These are phyloP conservation scores for Globisporangium parvum DNA, from an alignment of 352 stramenopile species.

Conservation along the genomic window DNA sequence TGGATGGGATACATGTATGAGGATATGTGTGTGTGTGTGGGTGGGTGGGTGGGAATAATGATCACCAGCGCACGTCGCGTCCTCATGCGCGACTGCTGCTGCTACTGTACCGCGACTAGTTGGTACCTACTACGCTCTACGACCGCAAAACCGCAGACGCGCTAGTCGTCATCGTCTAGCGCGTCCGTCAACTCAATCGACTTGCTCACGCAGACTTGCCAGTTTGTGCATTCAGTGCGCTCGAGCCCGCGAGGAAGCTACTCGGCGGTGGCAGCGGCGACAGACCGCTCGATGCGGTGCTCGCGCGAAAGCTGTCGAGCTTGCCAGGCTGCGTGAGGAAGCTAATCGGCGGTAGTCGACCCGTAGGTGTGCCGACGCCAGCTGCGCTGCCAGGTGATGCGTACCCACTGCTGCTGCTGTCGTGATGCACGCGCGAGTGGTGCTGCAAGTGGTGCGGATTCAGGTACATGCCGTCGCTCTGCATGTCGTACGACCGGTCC, in stretches of 20 bases:
- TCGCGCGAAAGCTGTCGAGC: conserved; percentile 50
- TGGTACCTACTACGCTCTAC: background rate
- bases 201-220: conserved; percentile 47
- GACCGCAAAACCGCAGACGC: background rate
- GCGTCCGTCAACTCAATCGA: background rate
- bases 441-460: conserved; percentile 12
- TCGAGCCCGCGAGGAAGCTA: conserved; percentile 38
- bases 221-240: conserved; percentile 24
- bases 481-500: conserved; percentile 10
- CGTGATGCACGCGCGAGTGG: conserved; percentile 5
- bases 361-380: conserved; percentile 20
- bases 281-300: conserved; percentile 26
- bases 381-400: background rate
- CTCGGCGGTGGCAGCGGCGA: conserved; percentile 28
- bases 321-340: conserved; percentile 67
- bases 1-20: background rate
- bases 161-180: too few relatives aligned
- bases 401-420: conserved; percentile 7
- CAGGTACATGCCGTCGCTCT: conserved; percentile 4
- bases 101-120: background rate
- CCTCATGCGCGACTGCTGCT: background rate
- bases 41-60: background rate
- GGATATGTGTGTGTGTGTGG: background rate
- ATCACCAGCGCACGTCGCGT: background rate
- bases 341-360: conserved; percentile 65